Evolutionary conservation across 139 green algal species (phyloP).

Genomic region (Volvox africanus): DNA sequence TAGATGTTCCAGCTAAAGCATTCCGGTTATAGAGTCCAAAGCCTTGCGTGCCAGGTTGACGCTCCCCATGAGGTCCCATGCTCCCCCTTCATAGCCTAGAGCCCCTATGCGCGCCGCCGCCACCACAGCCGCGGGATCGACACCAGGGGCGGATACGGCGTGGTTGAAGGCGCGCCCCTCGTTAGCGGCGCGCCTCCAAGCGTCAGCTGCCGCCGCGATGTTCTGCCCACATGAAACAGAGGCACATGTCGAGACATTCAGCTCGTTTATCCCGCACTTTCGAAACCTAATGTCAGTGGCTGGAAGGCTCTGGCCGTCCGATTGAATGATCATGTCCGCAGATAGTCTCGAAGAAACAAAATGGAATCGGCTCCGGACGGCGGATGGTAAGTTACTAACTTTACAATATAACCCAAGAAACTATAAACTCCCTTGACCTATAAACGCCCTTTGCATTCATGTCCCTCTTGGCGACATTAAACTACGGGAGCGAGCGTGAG

Average conservation of each 20-base stretch:
- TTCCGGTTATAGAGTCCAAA: conserved; percentile 38
- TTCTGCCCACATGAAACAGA: background rate
- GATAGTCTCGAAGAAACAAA: no score
- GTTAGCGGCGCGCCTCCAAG: background rate
- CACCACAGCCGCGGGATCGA: conserved; percentile 31
- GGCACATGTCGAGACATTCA: background rate
- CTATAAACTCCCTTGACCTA: no score
- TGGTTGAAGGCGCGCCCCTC: conserved; percentile 24
- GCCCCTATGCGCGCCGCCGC: conserved; percentile 33
- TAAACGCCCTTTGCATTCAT: no score
- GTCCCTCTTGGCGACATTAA: no score
- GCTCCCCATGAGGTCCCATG: conserved; percentile 47
- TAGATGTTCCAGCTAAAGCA: background rate
- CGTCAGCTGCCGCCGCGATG: background rate
- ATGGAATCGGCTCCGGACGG: no score
- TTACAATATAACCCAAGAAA: no score
- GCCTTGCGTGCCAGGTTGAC: conserved; percentile 42
- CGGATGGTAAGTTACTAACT: no score
- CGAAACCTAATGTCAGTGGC: no score
- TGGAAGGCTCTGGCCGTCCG: no score
- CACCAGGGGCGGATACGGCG: background rate
- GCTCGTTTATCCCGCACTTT: no score
- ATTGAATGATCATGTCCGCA: no score
- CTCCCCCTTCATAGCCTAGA: conserved; percentile 44
- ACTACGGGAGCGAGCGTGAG: no score